Evolutionary conservation across 2,329 filamentous ascomycete genomes (phyloP).

Genomic region (Emergomyces africanus): DNA sequence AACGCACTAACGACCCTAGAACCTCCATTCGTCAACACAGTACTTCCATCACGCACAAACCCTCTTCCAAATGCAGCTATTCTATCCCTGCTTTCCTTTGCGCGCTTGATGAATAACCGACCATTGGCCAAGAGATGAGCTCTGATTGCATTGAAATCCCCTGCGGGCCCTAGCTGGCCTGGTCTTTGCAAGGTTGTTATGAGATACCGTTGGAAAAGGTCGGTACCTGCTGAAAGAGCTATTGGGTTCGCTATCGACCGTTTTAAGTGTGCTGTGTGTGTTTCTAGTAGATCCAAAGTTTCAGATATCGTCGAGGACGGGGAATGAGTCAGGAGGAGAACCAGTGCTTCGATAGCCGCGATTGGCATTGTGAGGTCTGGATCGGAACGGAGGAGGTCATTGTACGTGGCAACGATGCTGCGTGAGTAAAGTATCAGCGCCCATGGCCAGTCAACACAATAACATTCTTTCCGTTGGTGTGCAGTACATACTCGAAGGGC

Average conservation of each 20-base stretch:
- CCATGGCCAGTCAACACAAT: not conserved
- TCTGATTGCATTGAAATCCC: slow-evolving; percentile 71
- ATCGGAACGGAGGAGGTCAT: slow-evolving; percentile 52
- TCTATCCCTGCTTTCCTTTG: slow-evolving; percentile 69
- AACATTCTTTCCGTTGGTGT: not conserved
- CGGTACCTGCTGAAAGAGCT: slow-evolving; percentile 82
- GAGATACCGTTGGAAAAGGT: slow-evolving; percentile 90
- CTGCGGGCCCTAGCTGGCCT: slow-evolving; percentile 36
- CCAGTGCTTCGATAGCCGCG: slow-evolving; percentile 83
- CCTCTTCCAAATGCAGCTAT: slow-evolving; percentile 69
- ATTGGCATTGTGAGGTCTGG: slow-evolving; percentile 89
- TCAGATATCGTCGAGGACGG: slow-evolving; percentile 82
- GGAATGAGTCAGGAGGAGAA: slow-evolving; percentile 68
- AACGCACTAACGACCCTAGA: slow-evolving; percentile 72
- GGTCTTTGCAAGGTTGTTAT: slow-evolving; percentile 55
- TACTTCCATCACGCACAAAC: slow-evolving; percentile 65
- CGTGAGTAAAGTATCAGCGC: slow-evolving; percentile 3
- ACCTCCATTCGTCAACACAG: slow-evolving; percentile 83
- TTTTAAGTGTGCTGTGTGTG: slow-evolving; percentile 66
- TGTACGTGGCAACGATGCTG: slow-evolving; percentile 54
- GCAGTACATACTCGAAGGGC: slow-evolving; percentile 8
- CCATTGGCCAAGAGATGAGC: slow-evolving; percentile 77
- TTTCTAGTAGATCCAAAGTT: slow-evolving; percentile 73
- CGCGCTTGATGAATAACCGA: slow-evolving; percentile 71
- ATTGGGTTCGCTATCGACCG: slow-evolving; percentile 73